Evolutionary conservation across 768 basidiomycete species (phyloP), one percentile per base, ranked within the genome.

Genomic region (Daedaleopsis sinensis): DNA sequence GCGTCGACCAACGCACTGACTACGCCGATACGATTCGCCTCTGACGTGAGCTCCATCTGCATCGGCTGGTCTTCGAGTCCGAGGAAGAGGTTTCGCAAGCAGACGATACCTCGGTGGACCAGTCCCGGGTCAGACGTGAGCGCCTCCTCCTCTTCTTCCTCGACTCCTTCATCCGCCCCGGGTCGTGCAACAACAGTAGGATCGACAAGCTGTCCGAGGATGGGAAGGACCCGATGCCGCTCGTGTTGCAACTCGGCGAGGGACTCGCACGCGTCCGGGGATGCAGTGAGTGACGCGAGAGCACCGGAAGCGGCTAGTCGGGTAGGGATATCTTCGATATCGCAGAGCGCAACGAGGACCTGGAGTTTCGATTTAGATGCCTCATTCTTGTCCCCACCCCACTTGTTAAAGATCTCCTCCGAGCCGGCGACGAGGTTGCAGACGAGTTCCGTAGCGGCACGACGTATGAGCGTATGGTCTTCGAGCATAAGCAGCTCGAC

Each of bases 271-370:
- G 85, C 86, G 35, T 76, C 76, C 1, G 81, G 78, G 0, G 87
- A 83, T 24, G 81, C 78, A 1, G 90, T 89, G 57, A 99, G 74
- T 32, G 87, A 89, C 5, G 96, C 94, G 43, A 98, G 77, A 3
- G 94, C 91, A 18, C 96, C 96, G 0, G 92, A 88, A 1, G 96
- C 93, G n/a, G 96, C 96, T 16, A 93, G 72, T 37, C 91, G 84
- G 3, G 96, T 99, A 8, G 85, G 84, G 10, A 87, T 54, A 75
- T 99, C 97, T 24, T 94, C 89, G 15, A 93, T 86, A 64, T 95
- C 90, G 2, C 91, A 89, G 48, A 99, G 77, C 5, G 95, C 94
- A 43, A 96, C 72, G 21, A 98, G 74, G 39, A 98, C 77, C 61
- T 93, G 90, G 1, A 98, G 76, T 72, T 89, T 90, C 18, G 89